Evolutionary conservation across 345 rosid species (phyloP), one percentile per base, ranked within the genome.

Genomic region (Eutrema yunnanense): DNA sequence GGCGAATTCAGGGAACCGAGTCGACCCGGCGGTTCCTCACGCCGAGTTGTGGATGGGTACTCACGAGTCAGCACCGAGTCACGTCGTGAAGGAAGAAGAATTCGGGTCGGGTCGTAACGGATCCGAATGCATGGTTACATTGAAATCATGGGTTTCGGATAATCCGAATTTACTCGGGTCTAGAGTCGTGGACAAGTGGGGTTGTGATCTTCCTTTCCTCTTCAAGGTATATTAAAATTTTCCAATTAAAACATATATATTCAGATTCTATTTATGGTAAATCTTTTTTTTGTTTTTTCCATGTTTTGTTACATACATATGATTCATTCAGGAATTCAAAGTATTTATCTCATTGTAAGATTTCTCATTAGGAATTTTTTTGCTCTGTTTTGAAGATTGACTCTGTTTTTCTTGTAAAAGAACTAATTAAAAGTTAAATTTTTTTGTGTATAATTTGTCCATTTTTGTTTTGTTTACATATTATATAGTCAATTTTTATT

Each of bases 181-280:
- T 14, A 81, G 60, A 79, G 97, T 90, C 72, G 64, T 92, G 78
- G 68, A 71, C 9, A 82, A 80, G 57, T 95, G 98, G 99, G 98
- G 99, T 3, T 83, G 73, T 73, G 92, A 95, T 88, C 94, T 95
- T 68, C 99, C 99, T 53, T 95, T 88, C 80, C 72, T 92, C 79
- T 92, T 92, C 90, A 95, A 95, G 99, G 99, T 88, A 76, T 48
- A 34, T 55, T 29, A 29, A 38, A 16, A 2, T 19, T 34, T 3
- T 7, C 40, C 4, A 6, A 46, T 40, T 9, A 3, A 36, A 26
- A 56, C 53, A 14, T 16, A 1, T 36, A 11, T 36, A 19, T 65
- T 34, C 43, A 10, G 12, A 13, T 48, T 48, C 69, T 47, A 32
- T 42, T 55, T 43, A 5, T 40, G 51, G 65, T 30, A 69, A 55